Evolutionary conservation across 495 filamentous ascomycete species (phyloP), one percentile per base, ranked within the genome.

Genomic region (Filosporella fistucella): DNA sequence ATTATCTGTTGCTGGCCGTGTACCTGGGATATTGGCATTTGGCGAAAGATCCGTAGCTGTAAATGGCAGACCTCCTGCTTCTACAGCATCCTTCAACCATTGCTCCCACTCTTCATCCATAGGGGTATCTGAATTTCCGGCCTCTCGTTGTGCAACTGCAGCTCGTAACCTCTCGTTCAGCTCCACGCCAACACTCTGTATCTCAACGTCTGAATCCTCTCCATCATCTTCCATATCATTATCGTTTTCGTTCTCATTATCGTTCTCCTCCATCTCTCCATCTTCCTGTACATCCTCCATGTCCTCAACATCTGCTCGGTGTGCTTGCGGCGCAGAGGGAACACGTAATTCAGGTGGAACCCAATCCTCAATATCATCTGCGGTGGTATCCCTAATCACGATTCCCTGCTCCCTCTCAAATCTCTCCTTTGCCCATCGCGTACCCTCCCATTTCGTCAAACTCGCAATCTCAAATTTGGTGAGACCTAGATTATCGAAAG

Each of bases 391-490:
- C 47, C 66, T 65, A 54, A 96, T 88, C 17, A 58, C 71, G 37
- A 84, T 71, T 2, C 81, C 80, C 56, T 88, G 81, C 59, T 95
- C 88, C 33, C 70, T 69, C 68, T 96, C 90, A 61, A 85, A 95
- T 12, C 84, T 78, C 60, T 91, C 81, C 49, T 89, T 84, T 23
- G 90, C 90, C 72, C 85, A 94, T 55, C 85, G 84, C 42, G 90
- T 95, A n/a, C 90, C 90, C 61, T 95, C 88, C 90, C 90, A 96
- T 57, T 85, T 85, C 51, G 90, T 95, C 49, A 96, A 68, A 11
- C 70, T 76, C 1, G 76, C 69, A 51, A 96, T 94, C 58, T 96
- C 90, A 40, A 70, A 66, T 29, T 77, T 68, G 0, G 90, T 93
- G n/a, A 95, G 66, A 29, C 79, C 71, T 16, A 96, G 74, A 32